Percentiles rank a stretch among this genome's conserved stretches.
phyloP scores from a whole-genome alignment of 306 rosid species.

The Sechiopsis laciniata region DNA sequence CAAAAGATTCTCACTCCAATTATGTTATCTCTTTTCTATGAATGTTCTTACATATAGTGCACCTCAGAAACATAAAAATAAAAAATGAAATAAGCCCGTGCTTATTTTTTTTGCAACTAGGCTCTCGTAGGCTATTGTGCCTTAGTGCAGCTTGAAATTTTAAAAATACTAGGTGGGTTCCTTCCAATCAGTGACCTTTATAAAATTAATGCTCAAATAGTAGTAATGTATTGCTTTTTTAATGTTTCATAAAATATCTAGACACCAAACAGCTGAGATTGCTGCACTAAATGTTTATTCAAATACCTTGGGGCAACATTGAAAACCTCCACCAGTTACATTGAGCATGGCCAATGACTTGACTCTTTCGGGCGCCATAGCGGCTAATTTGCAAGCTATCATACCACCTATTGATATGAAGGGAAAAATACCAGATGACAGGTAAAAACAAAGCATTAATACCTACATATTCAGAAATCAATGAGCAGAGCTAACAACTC shows the following conservation, averaged over 20 bases:
- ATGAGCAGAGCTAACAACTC: slow-evolving; percentile 23
- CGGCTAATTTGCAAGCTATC: slow-evolving; percentile 84
- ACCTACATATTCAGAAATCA: neutral
- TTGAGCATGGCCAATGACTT: slow-evolving; percentile 80
- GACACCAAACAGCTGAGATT: neutral
- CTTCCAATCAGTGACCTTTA: neutral
- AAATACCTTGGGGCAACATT: slow-evolving; percentile 85
- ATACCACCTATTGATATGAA: slow-evolving; percentile 60
- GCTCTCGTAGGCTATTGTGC: too few relatives aligned
- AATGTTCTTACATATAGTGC: too few relatives aligned
- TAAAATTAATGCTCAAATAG: neutral
- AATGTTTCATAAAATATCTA: neutral
- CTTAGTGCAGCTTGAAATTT: too few relatives aligned
- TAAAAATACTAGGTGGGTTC: too few relatives aligned
- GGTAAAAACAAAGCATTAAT: neutral
- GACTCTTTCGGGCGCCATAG: slow-evolving; percentile 72
- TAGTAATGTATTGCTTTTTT: neutral
- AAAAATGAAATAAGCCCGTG: too few relatives aligned
- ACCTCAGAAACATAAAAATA: too few relatives aligned
- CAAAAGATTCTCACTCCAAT: too few relatives aligned
- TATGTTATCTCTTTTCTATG: too few relatives aligned
- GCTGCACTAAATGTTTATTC: neutral
- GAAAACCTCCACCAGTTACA: slow-evolving; percentile 82
- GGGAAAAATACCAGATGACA: slow-evolving; percentile 15
- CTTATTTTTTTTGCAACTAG: too few relatives aligned